These are phyloP conservation scores for Fragaria nilgerrensis DNA, from an alignment of 306 rosid species.

Conservation along the genomic window DNA sequence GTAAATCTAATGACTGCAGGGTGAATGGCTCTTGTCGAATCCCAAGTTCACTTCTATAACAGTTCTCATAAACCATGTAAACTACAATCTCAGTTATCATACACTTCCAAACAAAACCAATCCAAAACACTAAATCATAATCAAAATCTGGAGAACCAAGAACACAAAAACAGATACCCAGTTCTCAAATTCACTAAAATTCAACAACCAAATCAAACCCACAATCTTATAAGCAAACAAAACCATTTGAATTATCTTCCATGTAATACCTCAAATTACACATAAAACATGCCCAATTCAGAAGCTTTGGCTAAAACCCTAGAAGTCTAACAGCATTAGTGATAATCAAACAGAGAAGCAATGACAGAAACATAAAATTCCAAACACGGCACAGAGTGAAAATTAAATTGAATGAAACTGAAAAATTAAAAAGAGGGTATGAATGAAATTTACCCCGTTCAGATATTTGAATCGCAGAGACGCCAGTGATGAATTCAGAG, in stretches of 20 bases:
- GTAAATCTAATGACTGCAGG: conserved; percentile 9
- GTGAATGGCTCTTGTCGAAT: conserved; percentile 13
- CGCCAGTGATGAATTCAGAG: conserved; percentile 32
- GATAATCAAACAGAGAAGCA: conserved; percentile 22
- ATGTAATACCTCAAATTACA: conserved; percentile 9
- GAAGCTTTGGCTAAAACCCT: conserved; percentile 30
- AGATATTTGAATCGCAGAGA: conserved; percentile 25
- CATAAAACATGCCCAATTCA: conserved; percentile 26
- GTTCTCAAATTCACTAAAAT: conserved; percentile 16
- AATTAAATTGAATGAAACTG: conserved; percentile 1
- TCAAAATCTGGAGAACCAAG: background rate
- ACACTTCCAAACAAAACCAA: conserved; percentile 22
- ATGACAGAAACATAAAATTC: background rate
- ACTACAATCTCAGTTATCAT: conserved; percentile 19
- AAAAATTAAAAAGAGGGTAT: background rate
- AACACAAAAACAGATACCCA: conserved; percentile 13
- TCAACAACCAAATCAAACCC: background rate
- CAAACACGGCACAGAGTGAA: conserved; percentile 21
- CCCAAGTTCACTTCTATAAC: conserved; percentile 3
- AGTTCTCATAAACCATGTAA: conserved; percentile 25
- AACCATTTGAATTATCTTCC: conserved; percentile 6
- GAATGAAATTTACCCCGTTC: conserved; percentile 32
- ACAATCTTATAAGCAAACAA: conserved; percentile 1
- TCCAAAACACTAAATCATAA: conserved; percentile 9
- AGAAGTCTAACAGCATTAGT: conserved; percentile 11